Percentiles rank a stretch among this genome's conserved stretches.
Conservation (phyloP, 2,329 filamentous ascomycete genomes). For the Penicillium sp. region DNA sequence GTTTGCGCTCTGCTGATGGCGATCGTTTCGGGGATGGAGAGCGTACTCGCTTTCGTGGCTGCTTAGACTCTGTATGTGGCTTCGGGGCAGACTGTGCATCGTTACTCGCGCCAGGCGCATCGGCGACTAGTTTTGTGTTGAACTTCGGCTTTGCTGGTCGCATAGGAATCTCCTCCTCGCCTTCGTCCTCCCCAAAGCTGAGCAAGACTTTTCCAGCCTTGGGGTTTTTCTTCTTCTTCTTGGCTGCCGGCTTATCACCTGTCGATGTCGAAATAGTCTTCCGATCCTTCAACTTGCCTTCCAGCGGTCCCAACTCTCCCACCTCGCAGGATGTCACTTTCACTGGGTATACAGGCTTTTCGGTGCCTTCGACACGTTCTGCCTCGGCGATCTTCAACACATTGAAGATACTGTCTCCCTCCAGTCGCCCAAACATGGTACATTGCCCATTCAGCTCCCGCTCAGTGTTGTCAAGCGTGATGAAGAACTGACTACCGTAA, state of each 20-base stretch:
- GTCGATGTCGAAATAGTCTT: slow-evolving; percentile 34
- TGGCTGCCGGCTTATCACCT: slow-evolving; percentile 31
- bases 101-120: slow-evolving; percentile 23
- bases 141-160: slow-evolving; percentile 49
- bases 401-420: slow-evolving; percentile 95
- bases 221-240: slow-evolving; percentile 45
- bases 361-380: slow-evolving; percentile 74
- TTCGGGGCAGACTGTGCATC: slow-evolving; percentile 13
- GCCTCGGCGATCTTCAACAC: slow-evolving; percentile 88
- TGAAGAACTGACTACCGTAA: slow-evolving; percentile 96
- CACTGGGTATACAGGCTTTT: slow-evolving; percentile 82
- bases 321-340: slow-evolving; percentile 61
- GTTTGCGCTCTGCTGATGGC: slow-evolving; percentile 30
- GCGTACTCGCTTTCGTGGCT: slow-evolving; percentile 31
- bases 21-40: slow-evolving; percentile 33
- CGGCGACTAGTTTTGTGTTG: slow-evolving; percentile 47
- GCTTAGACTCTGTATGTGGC: slow-evolving; percentile 11
- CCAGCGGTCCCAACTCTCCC: slow-evolving; percentile 46
- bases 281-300: slow-evolving; percentile 47
- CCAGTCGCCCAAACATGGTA: slow-evolving; percentile 88
- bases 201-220: slow-evolving; percentile 47
- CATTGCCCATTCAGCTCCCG: slow-evolving; percentile 87
- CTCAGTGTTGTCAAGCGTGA: slow-evolving; percentile 77
- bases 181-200: slow-evolving; percentile 50
- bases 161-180: slow-evolving; percentile 36